These are phyloP conservation scores for Tetraselmis striata DNA, from an alignment of 139 green algal species.

Conservation along the genomic window DNA sequence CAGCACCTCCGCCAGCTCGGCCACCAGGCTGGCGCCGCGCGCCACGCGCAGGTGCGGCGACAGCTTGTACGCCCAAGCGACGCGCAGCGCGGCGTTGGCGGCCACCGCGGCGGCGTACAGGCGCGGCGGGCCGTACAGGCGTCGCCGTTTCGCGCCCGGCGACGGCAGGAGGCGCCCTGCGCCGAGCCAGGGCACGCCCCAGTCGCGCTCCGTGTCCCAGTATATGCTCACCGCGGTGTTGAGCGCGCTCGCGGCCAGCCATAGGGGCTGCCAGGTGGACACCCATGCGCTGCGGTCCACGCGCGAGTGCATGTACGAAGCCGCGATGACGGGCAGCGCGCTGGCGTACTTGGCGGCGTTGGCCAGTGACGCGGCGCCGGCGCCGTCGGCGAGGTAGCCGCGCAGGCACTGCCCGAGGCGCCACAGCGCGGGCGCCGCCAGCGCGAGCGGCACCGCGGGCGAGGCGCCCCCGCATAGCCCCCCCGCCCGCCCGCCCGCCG, in stretches of 20 bases:
- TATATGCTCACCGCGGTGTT: conserved; percentile 90
- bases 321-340: conserved; percentile 85
- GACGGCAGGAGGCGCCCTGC: conserved; percentile 6
- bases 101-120: conserved; percentile 66
- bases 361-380: conserved; percentile 52
- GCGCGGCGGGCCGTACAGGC: conserved; percentile 28
- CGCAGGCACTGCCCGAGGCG: conserved; percentile 88
- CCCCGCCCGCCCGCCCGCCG: no score
- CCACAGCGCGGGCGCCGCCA: conserved; percentile 74
- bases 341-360: conserved; percentile 94
- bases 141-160: conserved; percentile 2
- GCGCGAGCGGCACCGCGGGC: conserved; percentile 47
- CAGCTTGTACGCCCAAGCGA: conserved; percentile 86
- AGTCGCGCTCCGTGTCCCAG: conserved; percentile 94
- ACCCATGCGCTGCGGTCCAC: conserved; percentile 10
- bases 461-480: conserved; percentile 29
- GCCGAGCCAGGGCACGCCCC: conserved; percentile 77
- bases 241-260: conserved; percentile 63
- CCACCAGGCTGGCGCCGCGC: conserved; percentile 36
- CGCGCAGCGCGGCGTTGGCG: conserved; percentile 73
- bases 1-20: conserved; percentile 57
- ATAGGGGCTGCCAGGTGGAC: conserved; percentile 48
- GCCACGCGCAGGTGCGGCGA: conserved; percentile 62
- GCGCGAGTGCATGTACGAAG: conserved; percentile 74
- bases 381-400: conserved; percentile 58